Base-by-base conservation (phyloP, 169 alveolate genomes). In the Theileria parva region DNA sequence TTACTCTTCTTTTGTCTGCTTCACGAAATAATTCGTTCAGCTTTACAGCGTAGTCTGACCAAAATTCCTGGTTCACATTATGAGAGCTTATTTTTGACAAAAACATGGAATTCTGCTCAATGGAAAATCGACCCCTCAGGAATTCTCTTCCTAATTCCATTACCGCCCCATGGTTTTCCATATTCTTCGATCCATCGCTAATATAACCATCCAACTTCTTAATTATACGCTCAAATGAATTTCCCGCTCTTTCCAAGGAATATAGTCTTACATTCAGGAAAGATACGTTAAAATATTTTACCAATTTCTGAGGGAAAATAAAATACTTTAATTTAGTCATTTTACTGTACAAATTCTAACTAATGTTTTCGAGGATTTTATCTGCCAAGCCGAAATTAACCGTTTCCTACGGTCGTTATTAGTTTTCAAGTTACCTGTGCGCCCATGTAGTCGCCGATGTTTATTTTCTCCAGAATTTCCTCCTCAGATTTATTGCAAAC, bases 331-430 rank as follows among this genome's bases (percentile, higher is more conserved):
- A 25, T 59, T 23, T 59, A 0, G 11, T 3, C 67, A 15, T 63
- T 39, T 21, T 63, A 27, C 23, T 37, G 4, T 37, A 37, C 8
- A 28, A 11, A 0, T 8, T 8, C 77, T 68, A 30, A 12, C 21
- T 39, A 19, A 13, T 51, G 50, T 61, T 78, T 12, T 72, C 70
- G 17, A 80, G 50, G 7, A 80, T 53, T 48, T 80, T 80, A 53
- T 80, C 88, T 23, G 86, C 88, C 21, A 80, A 17, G 3, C 88
- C 88, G n/a, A 70, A 80, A 12, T 34, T 74, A 61, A 80, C 61
- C 9, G 88, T 64, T n/a, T 80, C 79, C 71, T 80, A 59, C 13
- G 3, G 2, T n/a, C 44, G 4, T 19, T 53, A 34, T 13, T 55
- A 25, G 15, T 34, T 57, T 2, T 57, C 12, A n/a, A 53, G 30